Evolutionary conservation across 345 rosid genomes (phyloP).

Genomic region (Lepidium africanum): DNA sequence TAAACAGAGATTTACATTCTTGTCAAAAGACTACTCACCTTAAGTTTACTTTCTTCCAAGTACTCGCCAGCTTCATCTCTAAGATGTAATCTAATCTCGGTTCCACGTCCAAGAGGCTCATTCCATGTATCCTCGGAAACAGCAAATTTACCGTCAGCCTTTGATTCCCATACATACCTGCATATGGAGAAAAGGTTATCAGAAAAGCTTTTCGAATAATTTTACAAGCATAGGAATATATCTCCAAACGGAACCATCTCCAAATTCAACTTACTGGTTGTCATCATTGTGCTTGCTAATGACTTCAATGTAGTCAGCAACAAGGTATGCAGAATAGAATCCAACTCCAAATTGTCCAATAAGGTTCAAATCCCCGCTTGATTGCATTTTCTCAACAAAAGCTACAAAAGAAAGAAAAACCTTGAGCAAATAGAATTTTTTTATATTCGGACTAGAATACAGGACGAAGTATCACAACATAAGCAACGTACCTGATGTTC

Average conservation of each 20-base stretch:
- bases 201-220: constrained; percentile 2
- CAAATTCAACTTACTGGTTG: constrained; percentile 51
- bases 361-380: constrained; percentile 89
- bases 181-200: constrained; percentile 5
- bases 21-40: constrained; percentile 37
- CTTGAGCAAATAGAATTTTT: background rate
- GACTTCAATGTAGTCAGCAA: constrained; percentile 97
- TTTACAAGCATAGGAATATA: background rate
- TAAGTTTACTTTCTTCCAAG: constrained; percentile 83
- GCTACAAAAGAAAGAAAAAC: constrained; percentile 35
- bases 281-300: constrained; percentile 95
- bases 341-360: constrained; percentile 99
- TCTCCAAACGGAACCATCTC: background rate
- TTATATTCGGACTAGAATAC: background rate
- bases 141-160: constrained; percentile 97
- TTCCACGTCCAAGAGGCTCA: constrained; percentile 93
- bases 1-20: background rate
- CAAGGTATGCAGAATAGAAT: constrained; percentile 94
- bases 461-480: background rate
- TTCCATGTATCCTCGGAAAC: constrained; percentile 98
- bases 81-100: constrained; percentile 91
- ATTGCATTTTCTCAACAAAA: constrained; percentile 97
- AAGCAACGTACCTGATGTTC: constrained; percentile 75
- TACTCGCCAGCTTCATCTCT: constrained; percentile 97
- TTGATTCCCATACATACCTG: constrained; percentile 98